Percentiles rank a stretch among this genome's conserved stretches.
phyloP scores from a whole-genome alignment of 2,329 filamentous ascomycete species.

The Pseudogymnoascus sp. region DNA sequence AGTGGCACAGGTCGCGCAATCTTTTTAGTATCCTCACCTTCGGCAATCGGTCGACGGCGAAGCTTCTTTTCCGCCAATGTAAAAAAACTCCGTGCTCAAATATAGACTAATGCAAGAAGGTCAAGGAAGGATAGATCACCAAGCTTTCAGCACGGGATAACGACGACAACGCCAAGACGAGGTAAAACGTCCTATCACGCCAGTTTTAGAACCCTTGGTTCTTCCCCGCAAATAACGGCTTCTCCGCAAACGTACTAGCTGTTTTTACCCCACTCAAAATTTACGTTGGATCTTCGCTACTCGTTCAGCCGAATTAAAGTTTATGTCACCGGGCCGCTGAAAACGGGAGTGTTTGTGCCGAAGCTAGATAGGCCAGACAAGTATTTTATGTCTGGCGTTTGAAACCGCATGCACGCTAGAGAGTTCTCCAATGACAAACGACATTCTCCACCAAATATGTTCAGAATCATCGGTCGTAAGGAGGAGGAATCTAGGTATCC shows the following conservation, averaged over 20 bases:
- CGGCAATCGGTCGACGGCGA: background rate
- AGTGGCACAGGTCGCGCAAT: background rate
- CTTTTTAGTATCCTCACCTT: background rate
- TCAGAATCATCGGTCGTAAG: background rate
- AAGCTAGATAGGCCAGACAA: slow-evolving; percentile 48
- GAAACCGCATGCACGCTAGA: background rate
- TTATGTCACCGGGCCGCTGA: background rate
- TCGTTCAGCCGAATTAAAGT: background rate
- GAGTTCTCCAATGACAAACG: background rate
- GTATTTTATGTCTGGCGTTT: background rate
- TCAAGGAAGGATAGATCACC: background rate
- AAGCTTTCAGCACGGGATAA: background rate
- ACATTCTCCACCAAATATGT: background rate
- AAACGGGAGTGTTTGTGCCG: background rate
- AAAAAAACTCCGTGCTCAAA: background rate
- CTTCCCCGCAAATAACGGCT: background rate
- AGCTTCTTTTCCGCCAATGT: background rate
- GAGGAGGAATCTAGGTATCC: background rate
- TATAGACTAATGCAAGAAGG: background rate
- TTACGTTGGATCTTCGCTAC: background rate
- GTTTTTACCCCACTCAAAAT: background rate
- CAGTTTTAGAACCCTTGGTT: background rate
- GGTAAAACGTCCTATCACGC: background rate
- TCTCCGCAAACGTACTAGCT: background rate
- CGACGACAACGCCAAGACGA: background rate